These are phyloP conservation scores for Eucalyptus pauciflora DNA, from an alignment of 345 rosid species.

Conservation along the genomic window DNA sequence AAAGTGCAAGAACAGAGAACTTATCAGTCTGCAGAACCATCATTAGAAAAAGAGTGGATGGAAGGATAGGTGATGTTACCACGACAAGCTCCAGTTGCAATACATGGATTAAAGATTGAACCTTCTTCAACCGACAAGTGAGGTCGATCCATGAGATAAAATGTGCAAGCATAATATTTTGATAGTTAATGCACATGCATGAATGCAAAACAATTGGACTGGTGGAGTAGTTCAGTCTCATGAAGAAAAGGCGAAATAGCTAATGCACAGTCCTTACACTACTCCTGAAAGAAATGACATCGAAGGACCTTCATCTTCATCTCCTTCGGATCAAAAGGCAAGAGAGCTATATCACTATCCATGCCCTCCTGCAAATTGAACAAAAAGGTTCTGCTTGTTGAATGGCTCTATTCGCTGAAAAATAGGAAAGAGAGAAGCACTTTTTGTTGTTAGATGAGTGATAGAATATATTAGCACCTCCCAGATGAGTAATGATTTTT, in stretches of 20 bases:
- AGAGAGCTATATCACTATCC: slow-evolving; percentile 50
- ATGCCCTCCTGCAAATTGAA: slow-evolving; percentile 39
- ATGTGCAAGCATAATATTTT: background rate
- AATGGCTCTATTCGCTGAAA: background rate
- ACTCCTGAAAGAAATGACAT: slow-evolving; percentile 73
- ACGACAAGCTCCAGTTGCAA: slow-evolving; percentile 58
- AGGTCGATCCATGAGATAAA: background rate
- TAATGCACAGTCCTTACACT: slow-evolving; percentile 21
- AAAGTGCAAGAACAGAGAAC: background rate
- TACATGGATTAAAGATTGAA: slow-evolving; percentile 28
- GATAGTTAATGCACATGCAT: background rate
- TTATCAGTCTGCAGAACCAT: background rate
- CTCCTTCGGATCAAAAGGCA: slow-evolving; percentile 60
- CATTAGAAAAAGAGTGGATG: background rate
- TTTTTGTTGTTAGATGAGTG: slow-evolving; percentile 82
- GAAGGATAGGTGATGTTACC: slow-evolving; percentile 19
- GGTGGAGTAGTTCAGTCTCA: background rate
- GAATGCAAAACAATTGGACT: background rate
- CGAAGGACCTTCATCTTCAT: slow-evolving; percentile 91
- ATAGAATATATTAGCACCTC: slow-evolving; percentile 35
- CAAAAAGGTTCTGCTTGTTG: background rate
- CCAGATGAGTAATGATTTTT: slow-evolving; percentile 58
- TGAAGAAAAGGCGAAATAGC: background rate
- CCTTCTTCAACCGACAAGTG: slow-evolving; percentile 31
- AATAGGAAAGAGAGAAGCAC: slow-evolving; percentile 3